These are phyloP conservation scores for Penicillium sp. DNA, from an alignment of 2,329 filamentous ascomycete genomes.

Conservation along the genomic window DNA sequence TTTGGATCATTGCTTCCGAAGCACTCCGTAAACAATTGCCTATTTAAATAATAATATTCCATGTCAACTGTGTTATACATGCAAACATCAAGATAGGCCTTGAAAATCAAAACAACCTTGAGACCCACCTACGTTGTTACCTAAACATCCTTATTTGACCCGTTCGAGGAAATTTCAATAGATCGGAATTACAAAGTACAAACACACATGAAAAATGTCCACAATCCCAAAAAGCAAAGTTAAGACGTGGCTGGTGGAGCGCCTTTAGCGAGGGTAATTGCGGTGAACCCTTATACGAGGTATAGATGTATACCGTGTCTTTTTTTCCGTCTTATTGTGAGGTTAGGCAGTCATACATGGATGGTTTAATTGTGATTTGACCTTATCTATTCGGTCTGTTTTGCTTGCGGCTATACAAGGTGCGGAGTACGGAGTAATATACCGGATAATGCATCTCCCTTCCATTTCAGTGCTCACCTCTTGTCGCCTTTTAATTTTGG, in stretches of 20 bases:
- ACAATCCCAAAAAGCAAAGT: neutral
- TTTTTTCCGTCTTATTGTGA: neutral
- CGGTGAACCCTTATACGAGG: constrained; percentile 4
- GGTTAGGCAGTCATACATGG: constrained; percentile 10
- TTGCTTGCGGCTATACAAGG: neutral
- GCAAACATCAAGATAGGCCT: neutral
- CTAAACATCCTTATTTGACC: neutral
- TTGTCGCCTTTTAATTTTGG: neutral
- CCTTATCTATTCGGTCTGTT: neutral
- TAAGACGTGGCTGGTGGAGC: constrained; percentile 4
- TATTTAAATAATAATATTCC: neutral
- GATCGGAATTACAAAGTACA: neutral
- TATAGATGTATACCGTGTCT: neutral
- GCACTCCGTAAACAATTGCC: neutral
- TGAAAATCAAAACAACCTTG: neutral
- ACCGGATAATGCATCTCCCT: neutral
- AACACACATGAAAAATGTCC: neutral
- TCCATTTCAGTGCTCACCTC: neutral
- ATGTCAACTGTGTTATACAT: neutral
- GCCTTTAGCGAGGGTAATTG: constrained; percentile 7
- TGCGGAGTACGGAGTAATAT: neutral
- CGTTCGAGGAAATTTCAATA: neutral
- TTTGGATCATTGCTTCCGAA: neutral
- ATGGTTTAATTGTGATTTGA: neutral
- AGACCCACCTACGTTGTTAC: neutral